Conservation (phyloP, 768 basidiomycete genomes). For the Psilocybe sp. region DNA sequence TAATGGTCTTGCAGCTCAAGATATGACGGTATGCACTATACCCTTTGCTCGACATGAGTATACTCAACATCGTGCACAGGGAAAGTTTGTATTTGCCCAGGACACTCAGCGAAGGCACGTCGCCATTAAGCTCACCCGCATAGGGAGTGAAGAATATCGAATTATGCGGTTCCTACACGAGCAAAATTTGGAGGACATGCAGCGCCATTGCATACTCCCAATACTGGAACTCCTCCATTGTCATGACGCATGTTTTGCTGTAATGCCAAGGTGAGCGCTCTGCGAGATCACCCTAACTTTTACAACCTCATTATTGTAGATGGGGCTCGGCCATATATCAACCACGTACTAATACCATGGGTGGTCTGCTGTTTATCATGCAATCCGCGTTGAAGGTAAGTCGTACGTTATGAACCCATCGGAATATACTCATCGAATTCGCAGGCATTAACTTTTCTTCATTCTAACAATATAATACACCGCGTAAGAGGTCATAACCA, state of each 20-base stretch:
- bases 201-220: conserved; percentile 17
- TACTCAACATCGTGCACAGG: neutral
- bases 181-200: conserved; percentile 2
- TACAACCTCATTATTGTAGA: conserved; percentile 11
- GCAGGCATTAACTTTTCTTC: conserved; percentile 18
- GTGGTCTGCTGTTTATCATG: conserved; percentile 13
- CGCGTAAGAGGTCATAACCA: conserved; percentile 9
- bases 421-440: neutral
- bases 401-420: too few species aligned
- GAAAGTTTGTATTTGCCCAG: conserved; percentile 15
- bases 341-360: neutral
- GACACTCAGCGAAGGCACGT: conserved; percentile 19
- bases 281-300: too few species aligned
- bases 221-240: conserved; percentile 21
- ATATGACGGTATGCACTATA: neutral
- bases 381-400: conserved; percentile 17
- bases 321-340: conserved; percentile 7
- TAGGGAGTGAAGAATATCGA: conserved; percentile 19
- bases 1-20: neutral
- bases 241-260: conserved; percentile 19
- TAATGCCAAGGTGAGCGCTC: conserved; percentile 29
- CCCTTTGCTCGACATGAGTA: neutral
- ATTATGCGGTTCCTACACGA: conserved; percentile 17
- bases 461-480: conserved; percentile 19
- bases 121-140: conserved; percentile 22